Evolutionary conservation across 371 early-diverging fungal genomes (phyloP), one percentile per base, ranked within the genome.

Genomic region (Rhizomucor miehei): DNA sequence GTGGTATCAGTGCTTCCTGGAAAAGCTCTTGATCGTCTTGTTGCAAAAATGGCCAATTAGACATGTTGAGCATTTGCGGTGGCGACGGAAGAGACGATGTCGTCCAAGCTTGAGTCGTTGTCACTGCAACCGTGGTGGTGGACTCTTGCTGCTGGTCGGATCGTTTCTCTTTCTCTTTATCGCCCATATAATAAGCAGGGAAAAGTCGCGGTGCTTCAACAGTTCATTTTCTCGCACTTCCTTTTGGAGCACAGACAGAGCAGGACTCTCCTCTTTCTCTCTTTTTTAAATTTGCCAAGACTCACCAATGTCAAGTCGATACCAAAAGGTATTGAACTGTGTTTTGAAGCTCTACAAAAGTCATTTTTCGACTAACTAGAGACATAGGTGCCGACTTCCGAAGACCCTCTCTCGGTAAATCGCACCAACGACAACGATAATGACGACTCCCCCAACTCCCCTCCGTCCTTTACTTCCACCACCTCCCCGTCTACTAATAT

Each of bases 1-100:
- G 90, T n/a, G 94, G 94, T 48, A 89, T 77, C 29, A 93, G 57
- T 1, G 89, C 88, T 62, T 87, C 86, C 41, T 83, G 79, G 54
- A 70, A 75, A 17, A 70, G 23, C 12, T 71, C 72, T 14, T 52
- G 62, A 34, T 79, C 78, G 48, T 75, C 76, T 50, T 74, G 71
- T 10, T 60, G 51, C 44, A 60, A 64, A 47, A 63, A 71, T 40
- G 54, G 40, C 54, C 48, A 55, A 17, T 34, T 48, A 12, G 55
- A 55, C 37, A 55, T 29, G 16, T 11, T 46, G 16, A 55, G 13
- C 11, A 46, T 19, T 48, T 55, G 55, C 5, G 45, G 35, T 8
- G 55, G 48, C 3, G 48, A 24, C 5, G 47, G 48, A 1, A 24
- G 36, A 17, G 48, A 46, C 13, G 54, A 14, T 41, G 41, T 6